Evolutionary conservation across 192 early-diverging fungal genomes (phyloP), one percentile per base, ranked within the genome.

Genomic region (Coemansia sp.): DNA sequence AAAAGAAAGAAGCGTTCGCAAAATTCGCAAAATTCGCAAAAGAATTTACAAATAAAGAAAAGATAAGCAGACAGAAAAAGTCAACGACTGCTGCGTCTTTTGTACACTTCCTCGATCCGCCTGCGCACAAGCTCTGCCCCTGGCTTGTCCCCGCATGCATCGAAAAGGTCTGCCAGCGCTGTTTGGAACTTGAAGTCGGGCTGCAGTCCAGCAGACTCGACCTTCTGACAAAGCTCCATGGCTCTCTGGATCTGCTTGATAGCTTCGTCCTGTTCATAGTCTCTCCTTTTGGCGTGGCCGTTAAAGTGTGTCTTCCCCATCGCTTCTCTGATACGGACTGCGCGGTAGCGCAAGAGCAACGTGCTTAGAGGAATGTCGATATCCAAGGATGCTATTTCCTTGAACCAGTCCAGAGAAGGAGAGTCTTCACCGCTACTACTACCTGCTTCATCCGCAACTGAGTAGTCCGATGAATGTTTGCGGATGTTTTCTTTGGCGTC

Each of bases 341-440:
- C 34, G 52, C 66, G 68, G 61, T 76, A 76, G 36, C 64, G 62
- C 58, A 76, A 44, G 40, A 76, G 45, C 56, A 76, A 57, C 15
- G 74, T 76, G 59, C 74, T 70, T 37, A 76, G 61, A 0, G 74
- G 74, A 11, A 76, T 61, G 22, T 76, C 74, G 1, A 76, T 19
- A 27, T 33, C 36, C n/a, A 68, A 45, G 15, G 67, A 28, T 4
- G 10, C 45, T 9, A 33, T 31, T 4, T 50, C 33, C 23, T 50
- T 37, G 22, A 53, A 28, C 55, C 19, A 34, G 34, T 34, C 55
- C 15, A 41, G 14, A 10, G 45, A 19, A 53, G 44, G n/a, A 23
- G 33, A 40, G 5, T 28, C n/a, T n/a, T n/a, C 23, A 11, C 42
- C 34, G 27, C 6, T 25, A 29, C 14, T 54, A 29, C 42, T 14